Base-by-base conservation (phyloP, 2,329 filamentous ascomycete genomes). In the Aspergillus quadrilineatus region DNA sequence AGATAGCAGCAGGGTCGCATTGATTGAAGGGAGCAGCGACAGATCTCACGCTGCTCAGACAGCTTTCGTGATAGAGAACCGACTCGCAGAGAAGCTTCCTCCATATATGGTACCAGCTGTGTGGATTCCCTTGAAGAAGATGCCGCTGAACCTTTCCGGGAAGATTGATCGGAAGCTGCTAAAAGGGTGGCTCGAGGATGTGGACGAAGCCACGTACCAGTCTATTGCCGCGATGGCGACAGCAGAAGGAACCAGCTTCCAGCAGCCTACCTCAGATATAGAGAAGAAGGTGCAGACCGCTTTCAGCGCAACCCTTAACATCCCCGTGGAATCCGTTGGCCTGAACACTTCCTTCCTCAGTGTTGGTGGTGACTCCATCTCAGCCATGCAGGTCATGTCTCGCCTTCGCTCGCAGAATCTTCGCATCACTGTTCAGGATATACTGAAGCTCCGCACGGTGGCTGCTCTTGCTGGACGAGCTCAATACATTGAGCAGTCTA, bases 291-390 rank as follows among this genome's bases (percentile, higher is more conserved):
- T 28, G 26, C 26, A 28, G 26, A 4, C 26, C 26, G 26, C 26
- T 28, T 28, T 28, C 26, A 28, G 26, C 5, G 26, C 26, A 5
- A 28, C 26, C 5, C 5, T 28, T 4, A 28, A 28, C 26, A 28
- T 28, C 26, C 26, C 26, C 26, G 26, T 6, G 26, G 26, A 28
- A 28, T 28, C 26, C 4, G 26, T 28, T 4, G 26, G 26, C 26
- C 26, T 28, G 5, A 28, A 28, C 26, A 28, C 26, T 28, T 28
- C 26, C 26, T 80, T 80, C 63, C 78, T 79, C 59, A 69, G 72
- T 0, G 66, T 78, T 4, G 78, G 78, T 32, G 78, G 78, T 26
- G 77, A 80, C 55, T 79, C 77, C 0, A 73, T 79, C 58, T 72
- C 73, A n/a, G 77, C 77, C 5, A 80, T 80, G 76, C 73, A 70